Base-by-base conservation (phyloP, 176 grass and related monocot species). In the Oryza punctata region DNA sequence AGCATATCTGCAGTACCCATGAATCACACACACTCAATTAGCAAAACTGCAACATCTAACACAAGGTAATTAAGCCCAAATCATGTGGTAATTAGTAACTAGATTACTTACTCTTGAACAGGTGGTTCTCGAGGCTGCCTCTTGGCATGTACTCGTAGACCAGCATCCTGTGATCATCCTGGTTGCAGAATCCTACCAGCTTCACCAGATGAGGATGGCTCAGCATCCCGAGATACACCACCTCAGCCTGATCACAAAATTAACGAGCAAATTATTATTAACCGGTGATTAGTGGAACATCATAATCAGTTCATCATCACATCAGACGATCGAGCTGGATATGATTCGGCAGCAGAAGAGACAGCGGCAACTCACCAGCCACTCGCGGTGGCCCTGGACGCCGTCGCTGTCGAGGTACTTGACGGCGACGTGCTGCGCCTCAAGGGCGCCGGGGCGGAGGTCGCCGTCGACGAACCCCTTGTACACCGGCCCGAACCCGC, bases 401-500 rank as follows among this genome's bases (percentile, higher is more conserved):
- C 96, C 96, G 66, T 93, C 92, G 78, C 85, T 81, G 29, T 95
- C 96, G 65, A 98, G 88, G 70, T 94, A 95, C 93, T 98, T 98
- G 61, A 98, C 96, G 16, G 96, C 96, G 52, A 98, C 91, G 28
- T 93, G 85, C 85, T 98, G 96, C 24, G 84, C 12, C 50, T 70
- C 77, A 41, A 98, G 87, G 1, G 37, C 37, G 37, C 95, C 91
- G 0, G 90, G 89, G 12, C 89, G 85, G 52, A 94, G 84, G 0
- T 16, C 19, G 33, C 27, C 91, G 76, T 71, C 91, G 63, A 95
- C 45, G 87, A 78, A 90, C 12, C 96, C 96, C 91, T 90, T 98
- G 87, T 98, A 95, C 41, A 98, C 95, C 23, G 95, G 95, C 32
- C 95, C 95, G 82, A 98, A 98, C 1, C 92, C 92, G 44, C 96